Percentiles rank a stretch among this genome's conserved stretches.
These are phyloP conservation scores for Solanum hybrid DNA, from an alignment of 305 asterid genomes.

Conservation along the genomic window DNA sequence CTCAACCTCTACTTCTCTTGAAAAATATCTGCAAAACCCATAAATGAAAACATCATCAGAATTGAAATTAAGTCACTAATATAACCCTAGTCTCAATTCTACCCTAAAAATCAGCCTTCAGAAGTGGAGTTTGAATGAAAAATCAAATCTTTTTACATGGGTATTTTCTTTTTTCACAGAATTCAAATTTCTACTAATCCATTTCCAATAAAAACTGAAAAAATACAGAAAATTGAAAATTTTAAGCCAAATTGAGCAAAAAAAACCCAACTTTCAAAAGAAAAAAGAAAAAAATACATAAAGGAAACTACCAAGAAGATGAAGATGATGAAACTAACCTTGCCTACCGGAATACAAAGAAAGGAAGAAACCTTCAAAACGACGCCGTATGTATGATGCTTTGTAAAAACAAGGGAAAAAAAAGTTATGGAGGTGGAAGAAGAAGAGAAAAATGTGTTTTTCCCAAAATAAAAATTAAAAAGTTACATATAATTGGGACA, in stretches of 20 bases:
- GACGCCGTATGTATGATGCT: background rate
- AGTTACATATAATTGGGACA: background rate
- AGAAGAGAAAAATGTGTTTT: background rate
- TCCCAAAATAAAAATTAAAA: background rate
- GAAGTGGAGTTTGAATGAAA: background rate
- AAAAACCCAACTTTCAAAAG: background rate
- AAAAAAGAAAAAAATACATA: background rate
- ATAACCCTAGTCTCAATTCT: background rate
- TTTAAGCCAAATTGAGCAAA: background rate
- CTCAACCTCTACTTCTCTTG: background rate
- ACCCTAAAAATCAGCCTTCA: background rate
- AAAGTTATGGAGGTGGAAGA: background rate
- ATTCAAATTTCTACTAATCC: background rate
- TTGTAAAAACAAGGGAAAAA: background rate
- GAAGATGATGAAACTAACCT: background rate
- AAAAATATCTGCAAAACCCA: background rate
- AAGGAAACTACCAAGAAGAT: background rate
- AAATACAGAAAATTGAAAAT: background rate
- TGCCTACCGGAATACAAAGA: background rate
- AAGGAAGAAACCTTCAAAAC: background rate
- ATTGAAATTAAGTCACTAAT: background rate
- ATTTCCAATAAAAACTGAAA: background rate
- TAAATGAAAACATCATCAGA: background rate
- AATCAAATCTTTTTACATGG: background rate
- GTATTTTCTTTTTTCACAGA: background rate